A percentile compares a stretch with the other conserved stretches of the same genome.
phyloP scores from a whole-genome alignment of 1,284 basidiomycete genomes.

The Peniophora sp. region DNA sequence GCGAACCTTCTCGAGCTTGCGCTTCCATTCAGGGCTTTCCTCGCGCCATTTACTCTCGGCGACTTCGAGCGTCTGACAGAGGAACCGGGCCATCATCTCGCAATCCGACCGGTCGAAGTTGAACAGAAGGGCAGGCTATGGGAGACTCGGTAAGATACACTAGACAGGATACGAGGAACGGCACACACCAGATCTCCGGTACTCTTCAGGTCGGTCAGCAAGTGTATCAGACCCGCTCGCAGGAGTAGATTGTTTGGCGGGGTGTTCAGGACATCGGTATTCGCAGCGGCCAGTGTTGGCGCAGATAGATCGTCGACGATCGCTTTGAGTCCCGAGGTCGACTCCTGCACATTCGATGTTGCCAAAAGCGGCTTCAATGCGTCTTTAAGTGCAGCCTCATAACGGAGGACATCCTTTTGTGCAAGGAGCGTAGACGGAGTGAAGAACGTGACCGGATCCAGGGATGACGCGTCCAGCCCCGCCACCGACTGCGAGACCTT shows the following conservation, averaged over 20 bases:
- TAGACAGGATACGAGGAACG: neutral
- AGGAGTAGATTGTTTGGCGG: slow-evolving; percentile 24
- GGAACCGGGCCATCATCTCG: slow-evolving; percentile 38
- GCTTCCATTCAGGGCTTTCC: slow-evolving; percentile 38
- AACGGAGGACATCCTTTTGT: slow-evolving; percentile 52
- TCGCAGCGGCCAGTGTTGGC: slow-evolving; percentile 17
- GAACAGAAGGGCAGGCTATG: slow-evolving; percentile 59
- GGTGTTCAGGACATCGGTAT: slow-evolving; percentile 19
- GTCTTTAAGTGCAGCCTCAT: slow-evolving; percentile 46
- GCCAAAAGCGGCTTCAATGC: slow-evolving; percentile 31
- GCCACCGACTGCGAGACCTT: slow-evolving; percentile 9
- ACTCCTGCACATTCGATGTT: slow-evolving; percentile 27
- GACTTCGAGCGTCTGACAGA: slow-evolving; percentile 28
- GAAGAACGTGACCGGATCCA: slow-evolving; percentile 45
- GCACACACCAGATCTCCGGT: slow-evolving; percentile 41
- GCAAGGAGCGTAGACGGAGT: slow-evolving; percentile 28
- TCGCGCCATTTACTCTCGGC: slow-evolving; percentile 45
- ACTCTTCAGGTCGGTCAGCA: slow-evolving; percentile 48
- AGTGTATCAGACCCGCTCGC: slow-evolving; percentile 33
- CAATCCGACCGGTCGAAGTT: slow-evolving; percentile 54
- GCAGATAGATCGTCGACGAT: slow-evolving; percentile 38
- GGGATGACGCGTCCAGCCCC: slow-evolving; percentile 21
- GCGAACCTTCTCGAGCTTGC: slow-evolving; percentile 45
- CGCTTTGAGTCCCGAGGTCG: slow-evolving; percentile 25
- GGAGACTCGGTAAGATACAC: slow-evolving; percentile 1